Evolutionary conservation across 306 rosid genomes (phyloP), one percentile per base, ranked within the genome.

Genomic region (Mucuna pruriens): DNA sequence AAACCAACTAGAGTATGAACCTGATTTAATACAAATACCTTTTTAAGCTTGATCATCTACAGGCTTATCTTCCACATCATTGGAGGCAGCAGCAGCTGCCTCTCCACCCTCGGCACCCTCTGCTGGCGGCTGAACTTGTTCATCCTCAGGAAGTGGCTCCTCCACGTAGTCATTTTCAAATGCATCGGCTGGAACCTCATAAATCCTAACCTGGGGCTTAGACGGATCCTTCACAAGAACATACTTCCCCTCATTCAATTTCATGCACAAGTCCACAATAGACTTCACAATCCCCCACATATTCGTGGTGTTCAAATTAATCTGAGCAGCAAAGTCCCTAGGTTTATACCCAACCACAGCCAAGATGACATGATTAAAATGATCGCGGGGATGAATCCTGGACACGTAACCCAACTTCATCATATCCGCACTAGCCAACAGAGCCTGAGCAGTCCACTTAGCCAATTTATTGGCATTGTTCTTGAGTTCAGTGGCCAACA

Each of bases 271-370:
- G 80, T 95, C 99, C 75, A 95, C 99, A 69, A 95, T 90, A n/a
- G 99, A 90, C 82, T 95, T 95, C 19, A 95, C 97, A 86, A 95
- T 95, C 0, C 99, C 99, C 97, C 99, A 95, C 99, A 95, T 95
- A 68, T 94, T 91, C 2, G 86, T 34, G 0, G 95, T 87, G 80
- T 93, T 95, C 73, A 95, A 76, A 81, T 95, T 95, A 33, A 95
- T 95, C 62, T 95, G 99, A 0, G 88, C 74, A 0, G 99, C 95
- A 57, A 95, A 93, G 29, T 95, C 97, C 91, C 85, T 91, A 0
- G 99, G 97, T 31, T 95, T 95, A 46, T 95, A 95, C 29, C 99
- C 97, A 20, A 88, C 92, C 61, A 95, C 97, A 44, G 97, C 92
- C 88, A 95, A 84, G 52, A 95, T 93, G 5, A 87, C 99, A 82